phyloP scores from a whole-genome alignment of 164 flowering plant genomes.

The Magnolia sinica region DNA sequence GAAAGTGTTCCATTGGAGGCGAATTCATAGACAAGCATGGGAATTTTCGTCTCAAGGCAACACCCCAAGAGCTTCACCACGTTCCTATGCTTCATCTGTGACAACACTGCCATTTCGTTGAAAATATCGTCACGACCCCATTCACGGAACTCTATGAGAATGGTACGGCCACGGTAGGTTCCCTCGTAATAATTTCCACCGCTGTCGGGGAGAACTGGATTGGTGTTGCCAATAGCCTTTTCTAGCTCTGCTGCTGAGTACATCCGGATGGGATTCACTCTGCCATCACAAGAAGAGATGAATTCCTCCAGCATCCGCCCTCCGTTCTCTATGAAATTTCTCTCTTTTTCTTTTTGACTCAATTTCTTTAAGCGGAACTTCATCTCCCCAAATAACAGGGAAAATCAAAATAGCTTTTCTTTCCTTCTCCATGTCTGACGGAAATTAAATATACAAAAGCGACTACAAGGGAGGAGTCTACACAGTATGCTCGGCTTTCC shows the following conservation, averaged over 20 bases:
- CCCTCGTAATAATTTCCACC: neutral
- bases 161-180: neutral
- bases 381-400: no score
- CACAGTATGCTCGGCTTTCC: no score
- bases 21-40: constrained; percentile 23
- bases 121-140: neutral
- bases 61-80: constrained; percentile 26
- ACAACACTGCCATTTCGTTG: neutral
- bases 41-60: constrained; percentile 26
- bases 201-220: no score
- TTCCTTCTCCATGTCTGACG: no score
- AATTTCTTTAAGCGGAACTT: neutral
- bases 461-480: no score
- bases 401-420: no score
- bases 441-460: no score
- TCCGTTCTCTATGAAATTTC: constrained; percentile 6
- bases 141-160: no score
- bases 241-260: constrained; percentile 13
- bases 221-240: neutral
- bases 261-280: constrained; percentile 3
- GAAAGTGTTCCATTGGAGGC: constrained; percentile 20
- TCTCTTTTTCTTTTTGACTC: neutral
- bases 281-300: constrained; percentile 11
- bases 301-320: constrained; percentile 7
- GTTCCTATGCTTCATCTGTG: constrained; percentile 24